These are phyloP conservation scores for Mycena sanguinolenta DNA, from an alignment of 768 basidiomycete genomes.

Conservation along the genomic window DNA sequence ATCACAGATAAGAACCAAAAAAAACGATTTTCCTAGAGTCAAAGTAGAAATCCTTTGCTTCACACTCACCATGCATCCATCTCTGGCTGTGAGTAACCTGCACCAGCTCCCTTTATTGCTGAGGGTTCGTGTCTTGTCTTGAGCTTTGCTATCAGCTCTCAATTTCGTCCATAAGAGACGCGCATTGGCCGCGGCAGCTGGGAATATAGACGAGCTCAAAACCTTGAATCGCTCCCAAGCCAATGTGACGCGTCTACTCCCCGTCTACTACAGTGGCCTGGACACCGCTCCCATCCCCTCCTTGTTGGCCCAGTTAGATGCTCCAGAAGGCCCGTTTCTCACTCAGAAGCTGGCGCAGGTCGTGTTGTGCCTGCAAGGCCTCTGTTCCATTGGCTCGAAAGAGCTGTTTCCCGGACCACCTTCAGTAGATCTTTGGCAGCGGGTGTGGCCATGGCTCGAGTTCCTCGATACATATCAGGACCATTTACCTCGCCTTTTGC, in stretches of 20 bases:
- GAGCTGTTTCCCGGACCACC: not conserved
- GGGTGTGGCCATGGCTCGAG: not conserved
- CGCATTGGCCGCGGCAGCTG: not conserved
- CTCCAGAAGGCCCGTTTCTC: too few species aligned
- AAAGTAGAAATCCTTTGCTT: too few species aligned
- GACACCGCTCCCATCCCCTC: not conserved
- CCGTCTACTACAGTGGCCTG: not conserved
- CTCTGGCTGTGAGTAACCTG: not conserved
- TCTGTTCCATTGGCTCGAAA: not conserved
- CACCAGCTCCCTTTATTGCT: not conserved
- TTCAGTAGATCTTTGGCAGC: not conserved
- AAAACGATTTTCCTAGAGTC: too few species aligned
- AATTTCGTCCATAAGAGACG: not conserved
- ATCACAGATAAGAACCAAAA: too few species aligned
- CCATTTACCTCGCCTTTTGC: not conserved
- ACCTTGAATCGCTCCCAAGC: not conserved
- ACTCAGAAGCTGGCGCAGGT: not conserved
- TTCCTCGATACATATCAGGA: not conserved
- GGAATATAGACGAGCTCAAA: not conserved
- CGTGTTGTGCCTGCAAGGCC: not conserved
- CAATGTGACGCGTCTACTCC: not conserved
- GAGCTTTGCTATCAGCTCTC: not conserved
- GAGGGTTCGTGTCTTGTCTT: not conserved
- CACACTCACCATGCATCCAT: conserved; percentile 1
- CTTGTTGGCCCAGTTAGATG: not conserved